Evolutionary conservation across 1,284 basidiomycete species (phyloP).

Genomic region (Kwoniella shivajii): DNA sequence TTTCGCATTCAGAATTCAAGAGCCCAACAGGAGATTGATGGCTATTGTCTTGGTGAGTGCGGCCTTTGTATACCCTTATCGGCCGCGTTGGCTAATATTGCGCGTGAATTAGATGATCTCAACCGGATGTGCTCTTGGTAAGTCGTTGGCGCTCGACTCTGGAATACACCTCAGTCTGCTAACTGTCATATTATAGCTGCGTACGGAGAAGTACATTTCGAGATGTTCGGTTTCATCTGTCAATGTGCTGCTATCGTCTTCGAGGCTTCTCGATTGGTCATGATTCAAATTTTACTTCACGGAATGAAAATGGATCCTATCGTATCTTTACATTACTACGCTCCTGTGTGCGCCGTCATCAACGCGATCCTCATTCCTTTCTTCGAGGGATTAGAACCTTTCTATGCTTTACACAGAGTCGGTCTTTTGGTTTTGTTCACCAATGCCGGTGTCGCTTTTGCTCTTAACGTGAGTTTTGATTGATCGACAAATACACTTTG

Average conservation of each 20-base stretch:
- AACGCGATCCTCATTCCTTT: conserved; percentile 83
- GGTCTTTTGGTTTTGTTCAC: conserved; percentile 76
- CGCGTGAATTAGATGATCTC: conserved; percentile 70
- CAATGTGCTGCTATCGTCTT: conserved; percentile 75
- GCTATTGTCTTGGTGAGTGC: conserved; percentile 68
- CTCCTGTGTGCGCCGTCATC: conserved; percentile 90
- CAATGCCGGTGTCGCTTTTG: conserved; percentile 87
- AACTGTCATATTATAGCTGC: conserved; percentile 31
- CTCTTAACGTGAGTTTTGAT: conserved; percentile 66
- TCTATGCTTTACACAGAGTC: conserved; percentile 70
- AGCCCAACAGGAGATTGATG: conserved; percentile 77
- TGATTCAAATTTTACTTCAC: conserved; percentile 94
- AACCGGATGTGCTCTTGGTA: conserved; percentile 81
- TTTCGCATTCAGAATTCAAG: conserved; percentile 84
- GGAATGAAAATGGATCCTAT: conserved; percentile 97
- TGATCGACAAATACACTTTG: not conserved
- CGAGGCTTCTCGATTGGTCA: conserved; percentile 71
- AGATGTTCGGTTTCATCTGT: conserved; percentile 80
- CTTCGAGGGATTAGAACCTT: conserved; percentile 85
- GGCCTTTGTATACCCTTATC: not conserved
- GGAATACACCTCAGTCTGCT: not conserved
- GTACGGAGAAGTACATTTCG: conserved; percentile 83
- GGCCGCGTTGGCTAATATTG: not conserved
- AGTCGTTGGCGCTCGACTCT: conserved; percentile 33
- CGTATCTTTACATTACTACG: conserved; percentile 93